Evolutionary conservation across 352 stramenopile genomes (phyloP).

Genomic region (Albugo candida): DNA sequence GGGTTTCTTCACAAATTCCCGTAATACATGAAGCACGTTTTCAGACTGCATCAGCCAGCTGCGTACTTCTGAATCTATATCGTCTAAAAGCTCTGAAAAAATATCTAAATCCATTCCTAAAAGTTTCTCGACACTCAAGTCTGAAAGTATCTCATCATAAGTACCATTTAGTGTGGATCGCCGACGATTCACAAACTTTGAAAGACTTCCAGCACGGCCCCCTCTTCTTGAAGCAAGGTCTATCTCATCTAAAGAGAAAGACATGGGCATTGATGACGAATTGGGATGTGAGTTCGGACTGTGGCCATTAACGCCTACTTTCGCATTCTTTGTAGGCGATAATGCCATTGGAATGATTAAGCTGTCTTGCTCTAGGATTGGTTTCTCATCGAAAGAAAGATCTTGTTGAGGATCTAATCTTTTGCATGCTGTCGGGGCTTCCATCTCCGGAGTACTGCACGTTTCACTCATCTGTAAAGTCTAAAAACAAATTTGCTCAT

Average conservation of each 20-base stretch:
- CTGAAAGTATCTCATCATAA: constrained; percentile 21
- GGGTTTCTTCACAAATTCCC: constrained; percentile 61
- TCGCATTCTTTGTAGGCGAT: too few relatives aligned
- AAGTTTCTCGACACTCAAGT: constrained; percentile 42
- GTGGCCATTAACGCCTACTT: too few relatives aligned
- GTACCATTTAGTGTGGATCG: constrained; percentile 12
- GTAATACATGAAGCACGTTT: constrained; percentile 55
- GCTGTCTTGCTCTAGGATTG: too few relatives aligned
- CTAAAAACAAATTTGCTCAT: too few relatives aligned
- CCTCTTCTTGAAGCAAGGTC: constrained; percentile 63
- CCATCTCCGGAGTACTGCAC: too few relatives aligned
- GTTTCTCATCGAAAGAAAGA: too few relatives aligned
- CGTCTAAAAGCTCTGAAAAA: constrained; percentile 69
- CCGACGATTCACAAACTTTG: constrained; percentile 62
- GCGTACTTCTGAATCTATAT: constrained; percentile 68
- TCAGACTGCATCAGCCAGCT: constrained; percentile 64
- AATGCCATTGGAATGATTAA: too few relatives aligned
- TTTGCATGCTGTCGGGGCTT: too few relatives aligned
- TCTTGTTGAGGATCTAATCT: too few relatives aligned
- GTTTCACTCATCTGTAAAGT: too few relatives aligned
- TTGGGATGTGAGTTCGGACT: too few relatives aligned
- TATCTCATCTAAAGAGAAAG: constrained; percentile 68
- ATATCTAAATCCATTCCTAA: constrained; percentile 71
- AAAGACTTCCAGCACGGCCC: constrained; percentile 41
- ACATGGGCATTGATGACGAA: constrained; percentile 14